Base-by-base conservation (phyloP, 371 early-diverging fungal species). In the Actinomortierella wolfii region DNA sequence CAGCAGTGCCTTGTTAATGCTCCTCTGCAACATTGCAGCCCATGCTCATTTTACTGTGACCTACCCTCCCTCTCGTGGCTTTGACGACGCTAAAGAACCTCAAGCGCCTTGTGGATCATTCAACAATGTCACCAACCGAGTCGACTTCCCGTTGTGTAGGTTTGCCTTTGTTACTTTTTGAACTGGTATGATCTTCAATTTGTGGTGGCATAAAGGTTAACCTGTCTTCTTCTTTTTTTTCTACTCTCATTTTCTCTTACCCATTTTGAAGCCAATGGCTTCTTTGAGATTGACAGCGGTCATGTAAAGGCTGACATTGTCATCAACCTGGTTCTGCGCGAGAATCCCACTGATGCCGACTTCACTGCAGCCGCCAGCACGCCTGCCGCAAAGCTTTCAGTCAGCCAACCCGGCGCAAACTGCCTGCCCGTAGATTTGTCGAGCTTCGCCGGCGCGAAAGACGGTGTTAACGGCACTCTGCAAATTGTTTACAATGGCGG, bases 401-500 rank as follows among this genome's bases (percentile, higher is more conserved):
- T 78, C 54, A 64, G 43, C 41, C 81, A 81, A 39, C 86, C 86
- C 26, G 73, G 66, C 41, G 52, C 68, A 9, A 57, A 76, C 24
- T 86, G 86, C 61, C 51, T 86, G 18, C 68, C 80, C 9, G 46
- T 81, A 15, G 67, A 81, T 51, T 51, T 85, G 9, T 52, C 67
- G 21, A 50, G 51, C 14, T 64, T 70, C 15, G 28, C 76, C 26
- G 66, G 53, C 21, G 76, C 78, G 15, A 67, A 61, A 21, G 68
- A 77, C 44, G 86, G 86, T 13, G 61, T 75, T 53, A 79, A 78
- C 50, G 86, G 81, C 24, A 86, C 86, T 26, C 58, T 88, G 42
- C 87, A 86, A 62, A 54, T 86, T 23, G 54, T 79, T 6, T 87
- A 77, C 56, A 79, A 84, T 47, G 86, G 80, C 21, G 86, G 86